Conservation (phyloP, 108 stramenopile genomes). For the Heterococcus sp. region DNA sequence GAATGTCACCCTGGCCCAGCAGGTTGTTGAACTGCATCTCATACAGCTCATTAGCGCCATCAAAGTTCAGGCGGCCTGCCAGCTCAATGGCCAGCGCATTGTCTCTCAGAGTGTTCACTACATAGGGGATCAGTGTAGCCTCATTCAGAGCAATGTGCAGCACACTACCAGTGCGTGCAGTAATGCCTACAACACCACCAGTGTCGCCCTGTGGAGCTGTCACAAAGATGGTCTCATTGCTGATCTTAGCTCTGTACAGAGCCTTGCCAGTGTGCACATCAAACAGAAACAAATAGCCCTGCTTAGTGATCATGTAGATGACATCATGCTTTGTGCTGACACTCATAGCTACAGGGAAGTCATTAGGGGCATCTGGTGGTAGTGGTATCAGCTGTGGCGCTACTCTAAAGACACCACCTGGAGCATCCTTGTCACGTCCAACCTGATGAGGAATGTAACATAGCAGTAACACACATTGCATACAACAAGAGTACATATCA, state of each 20-base stretch:
- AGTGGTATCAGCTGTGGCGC: slow-evolving; percentile 83
- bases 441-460: neutral
- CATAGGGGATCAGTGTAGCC: slow-evolving; percentile 87
- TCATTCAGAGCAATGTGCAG: slow-evolving; percentile 86
- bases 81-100: slow-evolving; percentile 85
- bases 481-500: neutral
- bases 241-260: slow-evolving; percentile 87
- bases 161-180: slow-evolving; percentile 87
- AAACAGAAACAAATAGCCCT: slow-evolving; percentile 96
- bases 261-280: slow-evolving; percentile 92
- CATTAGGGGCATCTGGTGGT: slow-evolving; percentile 85
- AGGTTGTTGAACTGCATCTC: slow-evolving; percentile 86
- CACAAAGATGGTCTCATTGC: slow-evolving; percentile 75
- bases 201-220: slow-evolving; percentile 3
- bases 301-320: slow-evolving; percentile 91
- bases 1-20: slow-evolving; percentile 78
- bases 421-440: slow-evolving; percentile 83
- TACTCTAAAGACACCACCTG: slow-evolving; percentile 83
- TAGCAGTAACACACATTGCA: neutral
- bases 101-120: slow-evolving; percentile 84
- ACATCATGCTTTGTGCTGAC: slow-evolving; percentile 77
- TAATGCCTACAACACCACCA: slow-evolving; percentile 88
- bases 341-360: slow-evolving; percentile 90
- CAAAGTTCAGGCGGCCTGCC: slow-evolving; percentile 86
- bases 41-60: slow-evolving; percentile 95